Evolutionary conservation across 1,284 basidiomycete genomes (phyloP).

Genomic region (Leccinum variabile): DNA sequence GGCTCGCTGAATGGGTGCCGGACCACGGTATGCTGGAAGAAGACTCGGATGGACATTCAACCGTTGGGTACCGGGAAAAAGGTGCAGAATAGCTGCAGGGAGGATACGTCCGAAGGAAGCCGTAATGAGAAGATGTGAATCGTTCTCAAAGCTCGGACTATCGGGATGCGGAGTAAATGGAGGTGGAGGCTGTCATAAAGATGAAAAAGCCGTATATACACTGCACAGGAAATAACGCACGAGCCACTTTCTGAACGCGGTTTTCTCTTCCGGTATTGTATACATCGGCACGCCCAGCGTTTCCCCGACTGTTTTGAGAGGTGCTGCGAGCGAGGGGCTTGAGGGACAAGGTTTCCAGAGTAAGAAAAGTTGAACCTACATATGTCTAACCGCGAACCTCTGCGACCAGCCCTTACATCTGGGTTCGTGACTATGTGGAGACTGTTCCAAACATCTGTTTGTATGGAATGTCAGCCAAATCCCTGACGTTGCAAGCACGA

Average conservation of each 20-base stretch:
- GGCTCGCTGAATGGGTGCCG: constrained; percentile 90
- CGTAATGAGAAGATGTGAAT: constrained; percentile 72
- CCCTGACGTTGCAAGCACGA: background rate
- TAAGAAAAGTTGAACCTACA: constrained; percentile 21
- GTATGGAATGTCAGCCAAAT: constrained; percentile 12
- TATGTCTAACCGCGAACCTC: constrained; percentile 31
- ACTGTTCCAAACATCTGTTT: constrained; percentile 31
- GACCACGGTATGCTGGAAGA: constrained; percentile 86
- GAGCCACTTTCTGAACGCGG: constrained; percentile 56
- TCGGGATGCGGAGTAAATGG: constrained; percentile 34
- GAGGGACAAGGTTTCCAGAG: constrained; percentile 1
- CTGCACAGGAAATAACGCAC: constrained; percentile 36
- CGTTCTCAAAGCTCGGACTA: constrained; percentile 16
- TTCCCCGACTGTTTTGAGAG: constrained; percentile 48
- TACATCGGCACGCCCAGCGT: constrained; percentile 51
- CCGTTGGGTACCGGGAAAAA: constrained; percentile 62
- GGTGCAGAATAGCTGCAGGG: constrained; percentile 51
- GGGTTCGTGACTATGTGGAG: constrained; percentile 47
- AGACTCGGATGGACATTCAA: constrained; percentile 93
- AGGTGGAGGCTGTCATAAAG: constrained; percentile 36
- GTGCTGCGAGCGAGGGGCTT: constrained; percentile 19
- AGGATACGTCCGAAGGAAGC: constrained; percentile 90
- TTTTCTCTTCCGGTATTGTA: constrained; percentile 55
- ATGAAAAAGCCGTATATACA: constrained; percentile 17
- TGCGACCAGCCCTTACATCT: constrained; percentile 38